Conservation (phyloP, 2,329 filamentous ascomycete genomes). For the Canariomyces notabilis region DNA sequence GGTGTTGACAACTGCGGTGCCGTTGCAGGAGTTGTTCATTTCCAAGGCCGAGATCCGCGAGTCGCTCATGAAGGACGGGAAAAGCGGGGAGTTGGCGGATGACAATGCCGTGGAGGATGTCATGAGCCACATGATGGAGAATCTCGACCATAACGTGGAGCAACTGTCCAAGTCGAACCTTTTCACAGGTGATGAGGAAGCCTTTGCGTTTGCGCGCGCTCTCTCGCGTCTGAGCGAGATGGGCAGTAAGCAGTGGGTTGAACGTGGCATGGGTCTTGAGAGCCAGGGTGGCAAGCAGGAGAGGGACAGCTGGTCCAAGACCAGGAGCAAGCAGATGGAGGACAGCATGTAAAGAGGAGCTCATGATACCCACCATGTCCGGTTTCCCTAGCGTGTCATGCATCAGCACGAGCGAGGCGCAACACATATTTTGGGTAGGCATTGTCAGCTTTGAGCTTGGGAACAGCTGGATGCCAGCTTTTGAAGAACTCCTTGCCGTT, state of each 20-base stretch:
- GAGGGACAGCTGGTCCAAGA: conserved; percentile 60
- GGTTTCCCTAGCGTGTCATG: background rate
- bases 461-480: background rate
- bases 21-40: conserved; percentile 80
- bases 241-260: conserved; percentile 93
- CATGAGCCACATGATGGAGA: conserved; percentile 80
- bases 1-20: conserved; percentile 83
- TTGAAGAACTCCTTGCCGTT: background rate
- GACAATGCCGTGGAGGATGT: conserved; percentile 52
- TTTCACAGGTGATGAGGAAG: conserved; percentile 92
- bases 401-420: background rate
- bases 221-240: conserved; percentile 83
- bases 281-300: conserved; percentile 59
- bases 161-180: conserved; percentile 80
- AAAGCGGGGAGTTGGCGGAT: conserved; percentile 39
- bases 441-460: background rate
- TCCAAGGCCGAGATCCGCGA: conserved; percentile 64
- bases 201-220: conserved; percentile 91
- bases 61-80: conserved; percentile 42
- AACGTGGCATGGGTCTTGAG: conserved; percentile 68
- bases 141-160: conserved; percentile 77
- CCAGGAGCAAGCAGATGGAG: conserved; percentile 62
- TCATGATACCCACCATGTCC: conserved; percentile 4
- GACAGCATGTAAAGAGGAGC: conserved; percentile 50
- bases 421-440: conserved; percentile 1